These are phyloP conservation scores for Saraca asoca DNA, from an alignment of 331 rosid genomes.

Conservation along the genomic window DNA sequence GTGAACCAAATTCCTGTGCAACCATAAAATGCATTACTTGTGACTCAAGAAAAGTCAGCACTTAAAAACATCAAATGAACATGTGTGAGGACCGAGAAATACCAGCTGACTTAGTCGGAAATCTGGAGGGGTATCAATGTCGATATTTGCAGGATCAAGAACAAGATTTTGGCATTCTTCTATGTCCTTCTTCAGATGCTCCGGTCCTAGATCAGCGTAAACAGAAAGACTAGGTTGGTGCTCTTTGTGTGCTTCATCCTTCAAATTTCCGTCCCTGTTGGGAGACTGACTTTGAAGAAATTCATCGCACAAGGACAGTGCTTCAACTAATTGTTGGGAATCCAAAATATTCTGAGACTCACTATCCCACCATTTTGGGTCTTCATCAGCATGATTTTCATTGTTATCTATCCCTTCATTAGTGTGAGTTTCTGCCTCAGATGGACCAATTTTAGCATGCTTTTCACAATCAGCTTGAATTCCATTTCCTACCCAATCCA, in stretches of 20 bases:
- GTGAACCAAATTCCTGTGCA: constrained; percentile 76
- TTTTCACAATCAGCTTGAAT: constrained; percentile 41
- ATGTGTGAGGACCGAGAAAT: not conserved
- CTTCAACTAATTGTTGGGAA: constrained; percentile 84
- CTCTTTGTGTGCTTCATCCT: constrained; percentile 39
- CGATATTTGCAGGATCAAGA: constrained; percentile 53
- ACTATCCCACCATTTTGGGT: constrained; percentile 80
- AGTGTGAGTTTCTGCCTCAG: constrained; percentile 32
- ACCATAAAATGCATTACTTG: constrained; percentile 27
- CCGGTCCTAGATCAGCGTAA: constrained; percentile 71
- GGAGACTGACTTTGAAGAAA: constrained; percentile 87
- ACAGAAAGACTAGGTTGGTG: constrained; percentile 53
- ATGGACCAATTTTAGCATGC: constrained; percentile 34
- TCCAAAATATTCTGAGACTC: constrained; percentile 77
- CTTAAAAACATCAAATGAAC: no score
- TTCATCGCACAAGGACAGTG: constrained; percentile 66
- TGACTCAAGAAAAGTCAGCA: constrained; percentile 2
- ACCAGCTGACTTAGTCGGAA: constrained; percentile 64
- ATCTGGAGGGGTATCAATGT: constrained; percentile 69
- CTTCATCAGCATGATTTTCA: constrained; percentile 56
- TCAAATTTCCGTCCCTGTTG: constrained; percentile 37
- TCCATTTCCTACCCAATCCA: constrained; percentile 41
- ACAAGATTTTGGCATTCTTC: constrained; percentile 75
- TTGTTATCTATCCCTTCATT: constrained; percentile 41
- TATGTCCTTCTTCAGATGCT: constrained; percentile 74